Percentiles rank a stretch among this genome's conserved stretches.
These are phyloP conservation scores for Celoporthe dispersa DNA, from an alignment of 2,329 filamentous ascomycete species.

Conservation along the genomic window DNA sequence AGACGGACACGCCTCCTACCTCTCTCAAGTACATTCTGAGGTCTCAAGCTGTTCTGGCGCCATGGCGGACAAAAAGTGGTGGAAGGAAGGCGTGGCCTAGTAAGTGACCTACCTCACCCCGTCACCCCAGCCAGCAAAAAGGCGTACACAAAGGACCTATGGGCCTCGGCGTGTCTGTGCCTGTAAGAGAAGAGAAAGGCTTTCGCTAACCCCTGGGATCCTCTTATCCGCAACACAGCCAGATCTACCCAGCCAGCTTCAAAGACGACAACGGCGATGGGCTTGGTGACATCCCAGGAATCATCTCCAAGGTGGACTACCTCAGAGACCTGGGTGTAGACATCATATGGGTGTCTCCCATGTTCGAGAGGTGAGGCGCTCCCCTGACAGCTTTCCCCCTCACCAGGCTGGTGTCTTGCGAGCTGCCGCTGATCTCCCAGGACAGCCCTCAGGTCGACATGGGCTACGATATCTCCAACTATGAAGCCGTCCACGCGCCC, in stretches of 20 bases:
- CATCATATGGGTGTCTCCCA: constrained; percentile 52
- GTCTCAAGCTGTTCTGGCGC: background rate
- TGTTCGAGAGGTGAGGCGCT: constrained; percentile 30
- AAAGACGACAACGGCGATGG: constrained; percentile 59
- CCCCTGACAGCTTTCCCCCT: too few species aligned
- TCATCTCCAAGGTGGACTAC: constrained; percentile 59
- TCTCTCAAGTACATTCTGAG: background rate
- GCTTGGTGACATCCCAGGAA: constrained; percentile 56
- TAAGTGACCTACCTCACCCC: constrained; percentile 17
- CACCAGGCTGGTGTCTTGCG: background rate
- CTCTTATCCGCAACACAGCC: constrained; percentile 32
- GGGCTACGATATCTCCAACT: constrained; percentile 70
- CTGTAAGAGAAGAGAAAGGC: background rate
- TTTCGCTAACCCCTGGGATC: background rate
- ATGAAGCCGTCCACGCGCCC: constrained; percentile 62
- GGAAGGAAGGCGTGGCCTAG: constrained; percentile 31
- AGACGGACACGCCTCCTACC: background rate
- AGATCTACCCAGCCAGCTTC: constrained; percentile 62
- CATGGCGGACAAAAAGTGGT: constrained; percentile 25
- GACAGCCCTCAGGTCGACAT: constrained; percentile 47
- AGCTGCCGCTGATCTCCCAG: background rate
- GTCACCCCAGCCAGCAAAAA: background rate
- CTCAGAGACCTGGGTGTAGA: constrained; percentile 54
- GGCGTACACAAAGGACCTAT: background rate
- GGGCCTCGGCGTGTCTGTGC: background rate